These are phyloP conservation scores for Tuber aestivum DNA, from an alignment of 495 filamentous ascomycete genomes.

Conservation along the genomic window DNA sequence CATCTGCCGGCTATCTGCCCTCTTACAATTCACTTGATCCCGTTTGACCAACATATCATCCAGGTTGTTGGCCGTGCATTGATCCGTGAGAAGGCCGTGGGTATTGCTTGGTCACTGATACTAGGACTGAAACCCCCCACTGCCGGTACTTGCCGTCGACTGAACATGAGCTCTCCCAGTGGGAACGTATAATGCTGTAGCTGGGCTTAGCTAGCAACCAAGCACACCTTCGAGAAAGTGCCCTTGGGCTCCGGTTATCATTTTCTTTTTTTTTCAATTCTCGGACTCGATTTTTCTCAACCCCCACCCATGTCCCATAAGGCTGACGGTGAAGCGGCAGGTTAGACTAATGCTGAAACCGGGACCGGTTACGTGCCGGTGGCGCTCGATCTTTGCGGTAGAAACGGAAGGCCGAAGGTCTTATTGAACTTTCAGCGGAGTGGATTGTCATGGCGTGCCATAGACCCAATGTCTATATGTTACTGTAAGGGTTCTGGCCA, in stretches of 20 bases:
- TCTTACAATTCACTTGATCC: too few species aligned
- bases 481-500: background rate
- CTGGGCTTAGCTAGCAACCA: background rate
- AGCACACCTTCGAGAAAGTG: background rate
- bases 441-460: background rate
- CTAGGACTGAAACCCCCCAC: background rate
- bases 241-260: background rate
- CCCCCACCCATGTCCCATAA: background rate
- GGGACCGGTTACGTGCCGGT: background rate
- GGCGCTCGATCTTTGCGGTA: background rate
- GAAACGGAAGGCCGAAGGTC: background rate
- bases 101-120: background rate
- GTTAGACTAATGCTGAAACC: background rate
- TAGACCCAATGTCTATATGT: background rate
- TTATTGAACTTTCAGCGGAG: background rate
- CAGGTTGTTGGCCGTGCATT: background rate
- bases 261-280: background rate
- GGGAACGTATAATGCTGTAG: background rate
- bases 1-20: too few species aligned
- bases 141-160: background rate
- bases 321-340: background rate
- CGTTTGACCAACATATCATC: background rate
- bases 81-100: background rate
- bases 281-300: background rate
- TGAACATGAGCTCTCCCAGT: background rate